A percentile compares a stretch with the other conserved stretches of the same genome.
Conservation (phyloP, 805 yeast genomes). For the Metschnikowia anglica region DNA sequence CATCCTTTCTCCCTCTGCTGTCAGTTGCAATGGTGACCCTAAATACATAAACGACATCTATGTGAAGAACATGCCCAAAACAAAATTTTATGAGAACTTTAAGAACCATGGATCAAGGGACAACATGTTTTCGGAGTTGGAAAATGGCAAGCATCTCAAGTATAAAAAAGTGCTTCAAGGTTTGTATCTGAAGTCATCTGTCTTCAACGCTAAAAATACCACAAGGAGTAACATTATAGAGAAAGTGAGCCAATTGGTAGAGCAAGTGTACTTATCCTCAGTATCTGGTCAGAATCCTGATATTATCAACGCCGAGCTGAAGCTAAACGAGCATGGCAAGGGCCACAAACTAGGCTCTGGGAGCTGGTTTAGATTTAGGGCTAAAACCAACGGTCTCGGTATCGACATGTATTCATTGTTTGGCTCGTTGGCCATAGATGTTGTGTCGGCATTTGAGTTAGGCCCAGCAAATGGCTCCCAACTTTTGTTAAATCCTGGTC, state of each 20-base stretch:
- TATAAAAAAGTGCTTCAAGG: conserved; percentile 34
- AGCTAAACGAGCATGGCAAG: conserved; percentile 34
- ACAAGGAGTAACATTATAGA: conserved; percentile 28
- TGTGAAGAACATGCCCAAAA: conserved; percentile 54
- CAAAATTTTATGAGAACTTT: conserved; percentile 58
- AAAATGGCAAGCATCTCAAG: conserved; percentile 33
- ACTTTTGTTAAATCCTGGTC: conserved; percentile 40
- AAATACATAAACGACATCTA: conserved; percentile 56
- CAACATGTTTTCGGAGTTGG: conserved; percentile 59
- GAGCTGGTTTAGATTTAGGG: conserved; percentile 31
- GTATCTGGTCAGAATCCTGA: conserved; percentile 36
- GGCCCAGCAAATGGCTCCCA: conserved; percentile 51
- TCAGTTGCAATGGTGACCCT: conserved; percentile 54
- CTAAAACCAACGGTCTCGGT: conserved; percentile 33
- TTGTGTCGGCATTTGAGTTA: conserved; percentile 57
- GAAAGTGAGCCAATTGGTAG: conserved; percentile 28
- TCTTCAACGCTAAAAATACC: conserved; percentile 32
- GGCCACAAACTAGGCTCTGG: conserved; percentile 27
- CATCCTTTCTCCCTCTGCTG: conserved; percentile 58
- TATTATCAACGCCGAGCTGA: conserved; percentile 32
- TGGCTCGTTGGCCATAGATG: conserved; percentile 72
- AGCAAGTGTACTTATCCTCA: conserved; percentile 28
- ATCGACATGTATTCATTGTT: conserved; percentile 59
- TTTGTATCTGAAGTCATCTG: conserved; percentile 37
- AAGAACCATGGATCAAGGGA: conserved; percentile 50